A percentile compares a stretch with the other conserved stretches of the same genome.
phyloP scores from a whole-genome alignment of 2,329 filamentous ascomycete genomes.

The Cryphonectria carpinicola region DNA sequence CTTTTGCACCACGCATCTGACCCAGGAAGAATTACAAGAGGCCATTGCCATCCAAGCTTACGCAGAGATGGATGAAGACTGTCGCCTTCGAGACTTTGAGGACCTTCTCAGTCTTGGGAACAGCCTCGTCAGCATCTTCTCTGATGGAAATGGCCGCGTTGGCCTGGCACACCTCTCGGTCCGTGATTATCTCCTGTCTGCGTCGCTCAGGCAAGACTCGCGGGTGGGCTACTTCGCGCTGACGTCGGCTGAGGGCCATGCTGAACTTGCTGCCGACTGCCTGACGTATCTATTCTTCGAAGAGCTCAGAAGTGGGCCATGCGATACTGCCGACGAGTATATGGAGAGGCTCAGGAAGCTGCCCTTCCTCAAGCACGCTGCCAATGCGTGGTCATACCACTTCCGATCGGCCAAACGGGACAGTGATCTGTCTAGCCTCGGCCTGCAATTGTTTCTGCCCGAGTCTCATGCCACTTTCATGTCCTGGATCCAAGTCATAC shows the following conservation, averaged over 20 bases:
- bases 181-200: no score
- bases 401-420: neutral
- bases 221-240: neutral
- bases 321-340: conserved; percentile 13
- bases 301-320: conserved; percentile 10
- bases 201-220: no score
- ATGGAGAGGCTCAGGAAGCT: conserved; percentile 11
- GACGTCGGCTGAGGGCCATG: conserved; percentile 1
- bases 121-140: no score
- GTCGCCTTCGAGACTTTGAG: no score
- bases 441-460: conserved; percentile 3
- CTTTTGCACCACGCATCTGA: neutral
- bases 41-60: no score
- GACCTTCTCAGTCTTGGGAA: no score
- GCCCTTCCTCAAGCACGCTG: conserved; percentile 16
- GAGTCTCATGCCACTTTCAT: conserved; percentile 12
- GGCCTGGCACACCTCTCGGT: no score
- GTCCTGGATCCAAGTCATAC: conserved; percentile 19
- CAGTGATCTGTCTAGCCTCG: no score
- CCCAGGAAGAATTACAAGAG: no score
- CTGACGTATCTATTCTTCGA: conserved; percentile 13
- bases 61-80: no score
- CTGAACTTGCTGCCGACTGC: conserved; percentile 10
- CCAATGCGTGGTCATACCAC: conserved; percentile 16
- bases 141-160: no score